phyloP scores from a whole-genome alignment of 2,329 filamentous ascomycete species.

The Arthrobotrys iridis region DNA sequence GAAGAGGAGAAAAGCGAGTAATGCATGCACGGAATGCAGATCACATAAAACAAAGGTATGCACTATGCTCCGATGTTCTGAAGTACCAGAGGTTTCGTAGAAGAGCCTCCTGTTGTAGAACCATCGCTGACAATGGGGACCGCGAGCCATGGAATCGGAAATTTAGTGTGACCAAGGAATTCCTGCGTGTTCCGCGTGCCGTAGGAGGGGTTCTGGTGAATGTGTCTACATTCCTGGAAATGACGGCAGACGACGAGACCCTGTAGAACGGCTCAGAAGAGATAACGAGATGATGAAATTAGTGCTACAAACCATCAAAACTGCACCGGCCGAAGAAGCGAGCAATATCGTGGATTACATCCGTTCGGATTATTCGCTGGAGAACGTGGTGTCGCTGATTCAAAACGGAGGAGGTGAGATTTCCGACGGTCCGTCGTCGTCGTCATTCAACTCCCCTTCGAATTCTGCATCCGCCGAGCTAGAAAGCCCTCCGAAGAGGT shows the following conservation, averaged over 20 bases:
- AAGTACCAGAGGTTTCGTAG: neutral
- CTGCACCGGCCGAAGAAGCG: constrained; percentile 31
- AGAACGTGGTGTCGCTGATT: constrained; percentile 40
- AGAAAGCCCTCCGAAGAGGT: constrained; percentile 38
- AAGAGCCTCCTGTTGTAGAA: constrained; percentile 21
- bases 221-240: constrained; percentile 49
- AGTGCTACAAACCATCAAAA: constrained; percentile 45
- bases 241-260: constrained; percentile 48
- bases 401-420: constrained; percentile 32
- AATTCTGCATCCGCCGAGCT: constrained; percentile 46
- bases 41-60: constrained; percentile 53
- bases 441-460: constrained; percentile 40
- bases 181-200: constrained; percentile 44
- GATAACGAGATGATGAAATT: constrained; percentile 53
- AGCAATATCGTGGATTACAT: constrained; percentile 43
- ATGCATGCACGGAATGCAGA: constrained; percentile 51
- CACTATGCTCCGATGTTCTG: neutral
- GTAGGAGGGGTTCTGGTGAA: constrained; percentile 33
- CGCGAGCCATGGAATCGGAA: neutral
- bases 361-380: constrained; percentile 44
- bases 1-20: constrained; percentile 50
- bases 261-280: constrained; percentile 38
- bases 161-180: constrained; percentile 49
- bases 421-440: constrained; percentile 29
- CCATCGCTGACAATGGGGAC: neutral